phyloP scores from a whole-genome alignment of 2,329 filamentous ascomycete species.

The Talaromyces atroroseus region DNA sequence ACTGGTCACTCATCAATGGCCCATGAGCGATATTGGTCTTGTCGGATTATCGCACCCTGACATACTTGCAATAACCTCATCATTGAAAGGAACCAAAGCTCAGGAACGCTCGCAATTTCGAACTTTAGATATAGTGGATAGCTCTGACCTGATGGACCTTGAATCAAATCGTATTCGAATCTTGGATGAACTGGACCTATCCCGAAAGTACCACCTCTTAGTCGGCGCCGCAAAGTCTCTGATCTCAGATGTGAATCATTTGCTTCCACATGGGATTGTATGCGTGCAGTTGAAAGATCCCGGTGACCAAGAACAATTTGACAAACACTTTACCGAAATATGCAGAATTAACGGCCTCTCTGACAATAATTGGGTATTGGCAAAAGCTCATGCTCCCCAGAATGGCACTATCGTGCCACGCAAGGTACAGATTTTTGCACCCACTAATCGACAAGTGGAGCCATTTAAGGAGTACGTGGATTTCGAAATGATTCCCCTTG shows the following conservation, averaged over 20 bases:
- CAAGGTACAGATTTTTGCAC: not conserved
- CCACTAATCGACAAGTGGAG: not conserved
- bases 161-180: not conserved
- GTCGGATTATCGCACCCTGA: not conserved
- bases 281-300: not conserved
- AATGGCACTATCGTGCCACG: not conserved
- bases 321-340: not conserved
- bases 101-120: constrained; percentile 4
- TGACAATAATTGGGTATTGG: not conserved
- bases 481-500: not conserved
- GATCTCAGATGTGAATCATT: not conserved
- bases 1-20: constrained; percentile 21
- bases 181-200: not conserved
- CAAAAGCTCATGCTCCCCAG: not conserved
- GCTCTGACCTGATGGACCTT: not conserved
- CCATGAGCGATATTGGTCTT: constrained; percentile 19
- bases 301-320: not conserved
- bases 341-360: not conserved
- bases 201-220: not conserved
- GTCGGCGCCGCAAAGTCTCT: not conserved
- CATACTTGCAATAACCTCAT: constrained; percentile 1
- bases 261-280: not conserved
- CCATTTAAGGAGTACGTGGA: not conserved
- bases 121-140: not conserved
- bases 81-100: constrained; percentile 1